phyloP scores from a whole-genome alignment of 2,329 filamentous ascomycete genomes.

The Pseudogymnoascus sp. region DNA sequence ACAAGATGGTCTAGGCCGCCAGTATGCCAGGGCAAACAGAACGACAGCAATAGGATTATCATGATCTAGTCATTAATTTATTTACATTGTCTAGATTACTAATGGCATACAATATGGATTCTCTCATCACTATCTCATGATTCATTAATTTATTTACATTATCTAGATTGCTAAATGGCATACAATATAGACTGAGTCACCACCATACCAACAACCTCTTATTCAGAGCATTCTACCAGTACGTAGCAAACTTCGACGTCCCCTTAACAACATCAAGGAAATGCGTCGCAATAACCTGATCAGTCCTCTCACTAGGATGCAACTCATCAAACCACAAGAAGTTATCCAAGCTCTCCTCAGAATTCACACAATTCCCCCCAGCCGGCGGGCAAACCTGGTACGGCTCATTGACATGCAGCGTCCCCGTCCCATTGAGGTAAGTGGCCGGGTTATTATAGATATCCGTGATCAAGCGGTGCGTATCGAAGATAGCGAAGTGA shows the following conservation, averaged over 20 bases:
- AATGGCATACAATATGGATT: neutral
- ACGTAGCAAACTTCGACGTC: slow-evolving; percentile 28
- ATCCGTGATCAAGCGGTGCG: slow-evolving; percentile 57
- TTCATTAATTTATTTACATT: neutral
- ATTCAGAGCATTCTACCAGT: slow-evolving; percentile 21
- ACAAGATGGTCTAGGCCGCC: neutral
- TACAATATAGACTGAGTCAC: neutral
- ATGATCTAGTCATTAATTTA: neutral
- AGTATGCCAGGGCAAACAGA: neutral
- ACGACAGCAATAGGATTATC: neutral
- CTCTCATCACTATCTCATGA: neutral
- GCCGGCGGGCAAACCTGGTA: slow-evolving; percentile 46
- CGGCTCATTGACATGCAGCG: slow-evolving; percentile 46
- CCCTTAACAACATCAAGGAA: slow-evolving; percentile 51
- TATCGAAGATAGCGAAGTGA: slow-evolving; percentile 60
- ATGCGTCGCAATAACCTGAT: slow-evolving; percentile 48
- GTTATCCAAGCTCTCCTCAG: slow-evolving; percentile 43
- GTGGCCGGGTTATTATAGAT: slow-evolving; percentile 53
- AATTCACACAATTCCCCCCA: slow-evolving; percentile 32
- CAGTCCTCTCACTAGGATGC: slow-evolving; percentile 62
- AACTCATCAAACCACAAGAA: slow-evolving; percentile 71
- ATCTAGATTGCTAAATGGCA: neutral
- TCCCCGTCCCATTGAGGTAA: slow-evolving; percentile 58
- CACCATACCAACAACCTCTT: neutral
- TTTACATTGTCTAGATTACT: neutral